Base-by-base conservation (phyloP, 78 protist genomes). In the Guillardia theta region DNA sequence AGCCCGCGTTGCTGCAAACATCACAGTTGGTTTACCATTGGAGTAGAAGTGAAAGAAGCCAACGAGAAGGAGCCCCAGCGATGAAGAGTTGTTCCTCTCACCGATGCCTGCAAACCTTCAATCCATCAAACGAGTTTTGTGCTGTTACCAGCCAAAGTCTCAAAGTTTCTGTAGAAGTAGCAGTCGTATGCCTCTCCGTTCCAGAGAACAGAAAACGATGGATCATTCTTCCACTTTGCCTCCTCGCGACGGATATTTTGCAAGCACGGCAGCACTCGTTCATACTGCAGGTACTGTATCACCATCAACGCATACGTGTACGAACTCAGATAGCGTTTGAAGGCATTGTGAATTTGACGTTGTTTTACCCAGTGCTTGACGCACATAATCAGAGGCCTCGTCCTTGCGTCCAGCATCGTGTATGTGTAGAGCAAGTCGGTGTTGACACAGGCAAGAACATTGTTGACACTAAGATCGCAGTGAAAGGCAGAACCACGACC, bases 281-380 rank as follows among this genome's bases (percentile, higher is more conserved):
- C 9, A 22, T 33, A 43, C 83, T 70, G 83, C 5, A 70, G 83
- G 83, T 24, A 70, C 45, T 70, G 83, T 1, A 70, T 70, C 46
- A 70, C 83, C 36, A 70, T 12, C 36, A 70, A 43, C 46, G 83
- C 36, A 43, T 70, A 70, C 36, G 83, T 33, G 83, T 70, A 70
- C 46, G 45, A 33, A 43, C 83, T 70, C 41, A 70, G 83, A 43
- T 70, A 70, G n/a, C 83, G 46, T 1, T 24, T 4, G 83, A 22
- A 70, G 41, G 83, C 46, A 24, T 70, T 43, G 6, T 70, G 83
- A 10, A 70, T 70, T 43, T 70, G 0, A 15, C 83, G 83, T 3
- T 33, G 83, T 43, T 70, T 70, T 43, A 43, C 83, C 83, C 83
- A 70, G 83, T 33, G 83, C 83, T 70, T 33, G n/a, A 70, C 41